Base-by-base conservation (phyloP, 192 early-diverging fungal genomes). In the Thamnidium elegans region DNA sequence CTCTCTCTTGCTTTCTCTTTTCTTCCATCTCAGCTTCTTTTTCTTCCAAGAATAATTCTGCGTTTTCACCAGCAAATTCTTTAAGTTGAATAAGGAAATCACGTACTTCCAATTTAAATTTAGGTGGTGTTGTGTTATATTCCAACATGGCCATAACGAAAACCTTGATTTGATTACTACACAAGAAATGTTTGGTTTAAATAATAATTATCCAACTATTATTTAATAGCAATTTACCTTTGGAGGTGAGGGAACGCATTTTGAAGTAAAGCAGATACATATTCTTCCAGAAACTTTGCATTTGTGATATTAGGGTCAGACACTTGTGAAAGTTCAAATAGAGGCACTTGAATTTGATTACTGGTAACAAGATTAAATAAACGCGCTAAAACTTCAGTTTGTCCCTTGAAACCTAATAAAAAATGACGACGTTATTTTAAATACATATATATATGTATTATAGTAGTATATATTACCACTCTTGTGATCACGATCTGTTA, bases 401-500 rank as follows among this genome's bases (percentile, higher is more conserved):
- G 97, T 52, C 87, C 81, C 71, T 90, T 92, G 84, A 98, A 99
- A 51, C 95, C 90, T 90, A 68, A 3, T 63, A 5, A 55, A 13
- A 55, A 5, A 55, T 55, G 15, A 14, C 7, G 3, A 34, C 7
- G 34, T n/a, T 17, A 48, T 10, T 19, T 6, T 17, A 46, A 9
- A 46, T 48, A 13, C 11, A 17, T 48, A 0, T 48, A 10, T 23
- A 26, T 1, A 42, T 10, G 30, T 13, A 14, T 39, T 3, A n/a
- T 15, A n/a, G n/a, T n/a, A n/a, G n/a, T 10, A 10, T 39, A 19
- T 45, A 69, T 43, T 82, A 90, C 90, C 95, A 74, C 91, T 90
- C 82, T 96, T 97, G 82, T 99, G 96, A 72, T 94, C 93, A 47
- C 92, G 89, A 78, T 94, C 94, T 6, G 95, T 96, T 36, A 99